Base-by-base conservation (phyloP, 345 rosid genomes). In the Limnanthes douglasii region DNA sequence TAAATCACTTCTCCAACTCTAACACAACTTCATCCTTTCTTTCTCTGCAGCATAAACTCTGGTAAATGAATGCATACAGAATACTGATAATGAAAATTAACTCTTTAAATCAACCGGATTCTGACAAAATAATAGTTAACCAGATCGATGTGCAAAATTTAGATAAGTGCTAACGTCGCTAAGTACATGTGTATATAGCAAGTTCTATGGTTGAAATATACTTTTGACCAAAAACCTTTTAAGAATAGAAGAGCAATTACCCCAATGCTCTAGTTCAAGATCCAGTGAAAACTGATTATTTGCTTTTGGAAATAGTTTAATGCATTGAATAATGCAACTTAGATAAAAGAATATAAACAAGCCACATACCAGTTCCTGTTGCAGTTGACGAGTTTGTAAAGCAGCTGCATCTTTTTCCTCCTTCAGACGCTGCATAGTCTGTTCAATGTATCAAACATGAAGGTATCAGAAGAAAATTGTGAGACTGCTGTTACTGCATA, bases 361-460 rank as follows among this genome's bases (percentile, higher is more conserved):
- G 43, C 5, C 17, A 30, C 20, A 13, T 61, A 75, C 93, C 85
- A 80, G 48, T 25, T 80, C 82, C 27, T 63, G 74, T 59, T 62
- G 79, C 68, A 80, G 60, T 33, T 52, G 76, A 24, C 56, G 67
- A 32, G 78, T 62, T 47, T 62, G 72, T 39, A 57, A 65, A 34
- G 62, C 33, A 39, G 78, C 82, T 31, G 60, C 49, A 45, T 80
- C 86, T 48, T 66, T 69, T 62, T 72, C 93, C 2, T 69, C 73
- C 67, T 62, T 75, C 53, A 70, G 56, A 14, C 35, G 59, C 45
- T 67, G 72, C 31, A 75, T 10, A 18, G 68, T 45, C 78, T 69
- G 66, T 57, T 48, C 26, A 31, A 44, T 31, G 37, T 9, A 35
- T 31, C 13, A 15, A 28, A 18, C 4, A 47, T 22, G 16, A 42